Conservation (phyloP, 768 basidiomycete genomes). For the Cantharellus anzutake region DNA sequence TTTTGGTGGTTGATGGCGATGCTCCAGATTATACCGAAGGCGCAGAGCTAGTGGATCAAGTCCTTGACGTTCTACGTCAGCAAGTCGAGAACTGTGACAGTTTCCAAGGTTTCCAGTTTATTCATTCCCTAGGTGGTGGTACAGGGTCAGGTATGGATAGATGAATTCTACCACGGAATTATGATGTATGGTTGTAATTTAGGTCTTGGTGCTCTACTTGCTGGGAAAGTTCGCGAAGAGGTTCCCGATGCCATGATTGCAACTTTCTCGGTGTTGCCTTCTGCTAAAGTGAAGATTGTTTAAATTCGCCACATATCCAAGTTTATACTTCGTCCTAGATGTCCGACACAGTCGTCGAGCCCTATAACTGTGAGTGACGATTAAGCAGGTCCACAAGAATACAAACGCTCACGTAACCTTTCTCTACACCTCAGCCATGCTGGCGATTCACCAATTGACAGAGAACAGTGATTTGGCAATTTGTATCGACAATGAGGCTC, state of each 20-base stretch:
- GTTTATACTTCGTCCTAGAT: constrained; percentile 14
- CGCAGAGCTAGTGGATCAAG: constrained; percentile 55
- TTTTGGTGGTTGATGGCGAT: background rate
- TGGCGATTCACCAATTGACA: constrained; percentile 76
- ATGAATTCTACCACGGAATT: background rate
- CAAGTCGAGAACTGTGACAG: constrained; percentile 71
- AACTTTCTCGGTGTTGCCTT: constrained; percentile 35
- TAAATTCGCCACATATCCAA: background rate
- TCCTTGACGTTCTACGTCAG: constrained; percentile 47
- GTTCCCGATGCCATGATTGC: constrained; percentile 27
- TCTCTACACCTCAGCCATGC: constrained; percentile 37
- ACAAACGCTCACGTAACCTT: background rate
- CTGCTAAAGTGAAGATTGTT: constrained; percentile 28
- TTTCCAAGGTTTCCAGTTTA: constrained; percentile 77
- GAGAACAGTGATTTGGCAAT: constrained; percentile 73
- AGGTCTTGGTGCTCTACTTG: background rate
- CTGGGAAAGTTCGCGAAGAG: constrained; percentile 12
- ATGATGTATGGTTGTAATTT: background rate
- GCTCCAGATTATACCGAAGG: constrained; percentile 24
- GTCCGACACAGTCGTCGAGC: constrained; percentile 36
- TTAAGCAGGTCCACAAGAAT: background rate
- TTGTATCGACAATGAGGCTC: constrained; percentile 73
- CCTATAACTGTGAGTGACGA: constrained; percentile 13
- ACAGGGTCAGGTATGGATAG: constrained; percentile 49
- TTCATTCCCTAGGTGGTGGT: constrained; percentile 84